These are phyloP conservation scores for Colletotrichum theobromicola DNA, from an alignment of 2,329 filamentous ascomycete genomes.

Conservation along the genomic window DNA sequence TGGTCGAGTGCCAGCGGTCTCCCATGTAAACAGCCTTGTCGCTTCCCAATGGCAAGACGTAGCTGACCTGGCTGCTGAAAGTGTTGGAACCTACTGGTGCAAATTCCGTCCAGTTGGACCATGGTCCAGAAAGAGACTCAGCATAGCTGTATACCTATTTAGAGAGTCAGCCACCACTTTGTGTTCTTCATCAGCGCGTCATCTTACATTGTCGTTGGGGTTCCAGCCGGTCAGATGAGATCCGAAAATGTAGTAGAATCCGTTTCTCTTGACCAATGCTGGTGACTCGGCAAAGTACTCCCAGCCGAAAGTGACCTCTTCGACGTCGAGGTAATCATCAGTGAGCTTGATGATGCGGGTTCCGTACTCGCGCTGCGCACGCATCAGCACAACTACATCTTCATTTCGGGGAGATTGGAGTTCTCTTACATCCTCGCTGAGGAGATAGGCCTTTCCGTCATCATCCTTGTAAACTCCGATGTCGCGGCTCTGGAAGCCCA, in stretches of 20 bases:
- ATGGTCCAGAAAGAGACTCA: constrained; percentile 61
- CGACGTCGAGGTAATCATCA: constrained; percentile 60
- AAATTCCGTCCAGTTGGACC: constrained; percentile 66
- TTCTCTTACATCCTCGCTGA: constrained; percentile 64
- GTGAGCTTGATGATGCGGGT: constrained; percentile 60
- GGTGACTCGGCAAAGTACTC: constrained; percentile 63
- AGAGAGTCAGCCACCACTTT: neutral
- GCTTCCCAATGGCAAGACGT: constrained; percentile 51
- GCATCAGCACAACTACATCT: neutral
- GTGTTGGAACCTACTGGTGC: constrained; percentile 61
- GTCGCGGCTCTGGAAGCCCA: constrained; percentile 52
- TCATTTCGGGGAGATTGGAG: neutral
- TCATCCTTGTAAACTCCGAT: constrained; percentile 67
- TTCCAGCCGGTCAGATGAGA: constrained; percentile 62
- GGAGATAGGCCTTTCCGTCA: constrained; percentile 63
- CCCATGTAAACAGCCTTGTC: constrained; percentile 64
- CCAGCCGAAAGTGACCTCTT: constrained; percentile 56
- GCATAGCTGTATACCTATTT: constrained; percentile 58
- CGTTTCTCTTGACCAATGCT: constrained; percentile 64
- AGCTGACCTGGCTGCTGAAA: constrained; percentile 65
- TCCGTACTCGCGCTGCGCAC: constrained; percentile 17
- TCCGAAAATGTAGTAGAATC: constrained; percentile 70
- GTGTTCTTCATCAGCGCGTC: neutral
- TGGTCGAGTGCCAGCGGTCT: constrained; percentile 67
- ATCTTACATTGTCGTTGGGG: constrained; percentile 64